Evolutionary conservation across 1,139 yeast species (phyloP), one percentile per base, ranked within the genome.

Genomic region (Nadsonia starkeyi-henricii): DNA sequence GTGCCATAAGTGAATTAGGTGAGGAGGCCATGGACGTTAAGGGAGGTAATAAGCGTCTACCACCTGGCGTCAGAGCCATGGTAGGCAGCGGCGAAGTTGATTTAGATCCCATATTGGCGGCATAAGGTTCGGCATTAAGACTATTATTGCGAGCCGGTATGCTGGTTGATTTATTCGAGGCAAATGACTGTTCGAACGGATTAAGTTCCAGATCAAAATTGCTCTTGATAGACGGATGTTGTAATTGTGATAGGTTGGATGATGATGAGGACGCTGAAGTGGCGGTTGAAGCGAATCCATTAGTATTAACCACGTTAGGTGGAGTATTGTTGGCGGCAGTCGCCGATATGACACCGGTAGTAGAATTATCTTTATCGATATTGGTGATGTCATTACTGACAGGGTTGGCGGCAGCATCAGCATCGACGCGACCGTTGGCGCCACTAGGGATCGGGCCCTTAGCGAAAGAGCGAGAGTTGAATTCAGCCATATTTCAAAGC

Each of bases 101-200:
- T 20, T 30, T 47, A 45, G 51, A 52, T 2, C 46, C 46, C 20
- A 46, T 47, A 46, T 26, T 30, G 20, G 42, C 47, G 37, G 45
- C 47, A 19, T 44, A 30, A 41, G 42, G 44, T 8, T 47, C 33
- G 9, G 30, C 26, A 23, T 45, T 20, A 2, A 48, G 20, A n/a
- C 43, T 43, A 12, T 46, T 45, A 8, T 43, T n/a, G 12, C 43
- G 39, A 13, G 45, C n/a, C n/a, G 36, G 39, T 17, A 47, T 28
- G 13, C 36, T 43, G 20, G 21, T 33, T 21, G 46, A n/a, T 33
- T 46, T 33, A 41, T 30, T 26, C 5, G 7, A 4, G 36, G 96
- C 96, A 68, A 91, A 91, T 46, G 96, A 85, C 62, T 83, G 81
- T 65, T 91, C 98, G 61, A 91, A 91, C 1, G 97, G 98, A 60